Evolutionary conservation across 1,284 basidiomycete species (phyloP), one percentile per base, ranked within the genome.

Genomic region (Xerocomus minutiporus): DNA sequence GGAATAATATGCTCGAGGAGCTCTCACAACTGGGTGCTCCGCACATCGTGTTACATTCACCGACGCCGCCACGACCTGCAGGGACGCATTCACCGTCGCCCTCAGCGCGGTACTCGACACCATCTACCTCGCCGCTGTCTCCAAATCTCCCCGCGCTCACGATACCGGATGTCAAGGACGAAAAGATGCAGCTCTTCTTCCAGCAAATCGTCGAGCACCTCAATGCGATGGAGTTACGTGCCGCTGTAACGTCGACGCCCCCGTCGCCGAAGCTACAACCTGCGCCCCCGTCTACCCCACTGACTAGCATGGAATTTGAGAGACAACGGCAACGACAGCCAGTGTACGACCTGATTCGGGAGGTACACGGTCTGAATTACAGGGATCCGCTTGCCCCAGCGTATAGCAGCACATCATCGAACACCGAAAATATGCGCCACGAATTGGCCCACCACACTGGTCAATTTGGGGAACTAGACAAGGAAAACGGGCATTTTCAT

Each of bases 121-220:
- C 40, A 3, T 60, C 64, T 8, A 53, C 52, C 15, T 62, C 61
- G 4, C 63, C 61, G 4, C 57, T 66, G 15, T 71, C 73, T 36
- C 65, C 63, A 4, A 69, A 70, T 46, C 69, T 78, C 25, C 68
- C 74, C 1, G 67, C 71, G 8, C 61, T 79, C 28, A 68, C 66
- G 25, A 63, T 73, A 36, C 68, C 68, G 7, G 57, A 67, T 25
- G 57, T 60, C 46, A 55, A 65, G 50, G 86, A 91, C 60, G 82
- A 81, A 44, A 81, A 81, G 41, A 83, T 93, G 66, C 86, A 90
- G 55, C 70, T 79, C 39, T 92, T 92, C 70, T 88, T 93, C 69
- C 76, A 85, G 52, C 88, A 93, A 68, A 84, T 94, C 47, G 86
- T 86, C 7, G 83, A 90, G 40, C 88, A 91, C 61, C 79, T 93